A percentile compares a stretch with the other conserved stretches of the same genome.
Conservation (phyloP, 345 rosid genomes). For the Arabis alpina region DNA sequence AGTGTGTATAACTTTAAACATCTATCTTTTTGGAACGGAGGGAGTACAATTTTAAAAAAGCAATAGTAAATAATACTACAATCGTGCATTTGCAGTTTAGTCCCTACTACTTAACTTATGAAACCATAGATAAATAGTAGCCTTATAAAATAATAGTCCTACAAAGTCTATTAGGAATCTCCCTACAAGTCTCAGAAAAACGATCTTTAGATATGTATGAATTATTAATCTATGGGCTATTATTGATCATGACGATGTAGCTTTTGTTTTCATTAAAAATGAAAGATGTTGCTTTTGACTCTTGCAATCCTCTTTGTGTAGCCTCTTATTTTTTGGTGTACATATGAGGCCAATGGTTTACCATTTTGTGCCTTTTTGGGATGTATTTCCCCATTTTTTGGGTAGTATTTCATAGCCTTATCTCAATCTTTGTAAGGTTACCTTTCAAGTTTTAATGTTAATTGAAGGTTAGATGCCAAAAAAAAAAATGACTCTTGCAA, state of each 20-base stretch:
- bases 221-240: background rate
- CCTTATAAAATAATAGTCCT: conserved; percentile 26
- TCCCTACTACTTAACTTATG: background rate
- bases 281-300: conserved; percentile 26
- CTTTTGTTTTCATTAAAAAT: background rate
- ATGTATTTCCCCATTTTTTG: too few species aligned
- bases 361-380: too few species aligned
- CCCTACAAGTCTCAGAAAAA: background rate
- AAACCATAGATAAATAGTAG: conserved; percentile 19
- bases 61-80: conserved; percentile 4
- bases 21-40: too few species aligned
- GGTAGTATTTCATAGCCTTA: too few species aligned
- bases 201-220: background rate
- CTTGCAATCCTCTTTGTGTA: too few species aligned
- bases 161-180: conserved; percentile 36
- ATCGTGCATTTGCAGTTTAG: conserved; percentile 14
- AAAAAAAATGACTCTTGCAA: too few species aligned
- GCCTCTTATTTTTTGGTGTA: too few species aligned
- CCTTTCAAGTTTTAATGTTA: too few species aligned
- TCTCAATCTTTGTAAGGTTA: too few species aligned
- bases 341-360: too few species aligned
- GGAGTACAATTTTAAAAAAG: conserved; percentile 12
- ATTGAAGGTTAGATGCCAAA: too few species aligned
- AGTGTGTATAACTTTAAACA: too few species aligned
- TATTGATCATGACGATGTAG: conserved; percentile 15